phyloP scores from a whole-genome alignment of 1,284 basidiomycete species.

The Ceratobasidium papillatum region DNA sequence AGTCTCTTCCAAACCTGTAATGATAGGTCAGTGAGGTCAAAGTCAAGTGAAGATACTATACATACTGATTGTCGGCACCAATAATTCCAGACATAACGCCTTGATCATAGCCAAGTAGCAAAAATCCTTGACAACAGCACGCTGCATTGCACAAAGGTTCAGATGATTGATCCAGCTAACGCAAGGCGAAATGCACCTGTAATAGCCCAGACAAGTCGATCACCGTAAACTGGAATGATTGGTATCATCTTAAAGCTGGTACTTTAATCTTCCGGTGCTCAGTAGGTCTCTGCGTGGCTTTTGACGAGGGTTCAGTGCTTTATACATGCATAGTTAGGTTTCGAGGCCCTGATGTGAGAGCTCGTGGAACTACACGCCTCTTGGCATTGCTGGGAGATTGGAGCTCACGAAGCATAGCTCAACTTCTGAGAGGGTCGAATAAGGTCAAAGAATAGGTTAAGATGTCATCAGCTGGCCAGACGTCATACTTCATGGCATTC shows the following conservation, averaged over 20 bases:
- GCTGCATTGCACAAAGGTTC: constrained; percentile 47
- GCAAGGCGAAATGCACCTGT: constrained; percentile 50
- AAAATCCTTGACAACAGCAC: constrained; percentile 57
- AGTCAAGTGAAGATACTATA: background rate
- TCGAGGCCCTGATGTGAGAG: no score
- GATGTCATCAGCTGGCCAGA: constrained; percentile 5
- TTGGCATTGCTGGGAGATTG: no score
- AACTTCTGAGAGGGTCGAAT: background rate
- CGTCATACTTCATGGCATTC: constrained; percentile 11
- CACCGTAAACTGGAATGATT: constrained; percentile 28
- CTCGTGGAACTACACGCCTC: no score
- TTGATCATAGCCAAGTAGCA: constrained; percentile 59
- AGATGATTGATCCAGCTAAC: background rate
- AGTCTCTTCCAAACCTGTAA: constrained; percentile 55
- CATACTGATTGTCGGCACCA: constrained; percentile 41
- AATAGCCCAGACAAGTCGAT: constrained; percentile 56
- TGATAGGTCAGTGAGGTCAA: background rate
- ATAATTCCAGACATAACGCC: constrained; percentile 62
- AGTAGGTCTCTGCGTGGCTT: no score
- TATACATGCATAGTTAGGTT: no score
- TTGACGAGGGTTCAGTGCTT: no score
- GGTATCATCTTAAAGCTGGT: background rate
- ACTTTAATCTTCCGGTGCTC: no score
- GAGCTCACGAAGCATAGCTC: background rate
- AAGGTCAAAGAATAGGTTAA: background rate